A percentile compares a stretch with the other conserved stretches of the same genome.
phyloP scores from a whole-genome alignment of 2,329 filamentous ascomycete genomes.

The Penicillium sp. region DNA sequence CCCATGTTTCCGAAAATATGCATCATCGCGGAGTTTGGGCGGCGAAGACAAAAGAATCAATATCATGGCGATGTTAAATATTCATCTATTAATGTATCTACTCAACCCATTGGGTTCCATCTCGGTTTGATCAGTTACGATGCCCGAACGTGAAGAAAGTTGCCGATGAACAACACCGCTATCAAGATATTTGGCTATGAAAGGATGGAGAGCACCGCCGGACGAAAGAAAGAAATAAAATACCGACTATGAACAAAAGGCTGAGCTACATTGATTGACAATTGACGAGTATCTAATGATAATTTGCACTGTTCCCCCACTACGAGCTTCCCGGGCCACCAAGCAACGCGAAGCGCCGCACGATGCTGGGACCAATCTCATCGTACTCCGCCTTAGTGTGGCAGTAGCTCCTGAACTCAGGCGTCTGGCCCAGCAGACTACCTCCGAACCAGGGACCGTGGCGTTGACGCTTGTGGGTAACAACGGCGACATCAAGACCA shows the following conservation, averaged over 20 bases:
- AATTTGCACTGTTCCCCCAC: constrained; percentile 13
- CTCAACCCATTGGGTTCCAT: no score
- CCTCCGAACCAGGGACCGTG: constrained; percentile 99
- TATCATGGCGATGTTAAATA: constrained; percentile 1
- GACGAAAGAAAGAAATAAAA: constrained; percentile 14
- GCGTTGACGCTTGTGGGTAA: constrained; percentile 93
- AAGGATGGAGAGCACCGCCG: constrained; percentile 9
- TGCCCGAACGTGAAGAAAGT: no score
- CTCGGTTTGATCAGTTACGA: no score
- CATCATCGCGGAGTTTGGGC: constrained; percentile 4
- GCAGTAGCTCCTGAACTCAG: constrained; percentile 97
- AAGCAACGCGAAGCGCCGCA: constrained; percentile 86
- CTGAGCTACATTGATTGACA: constrained; percentile 24
- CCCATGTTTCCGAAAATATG: constrained; percentile 3
- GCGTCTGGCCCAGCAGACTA: constrained; percentile 91
- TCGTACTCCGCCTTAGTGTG: constrained; percentile 90
- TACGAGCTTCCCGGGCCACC: constrained; percentile 72
- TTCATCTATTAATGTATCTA: neutral
- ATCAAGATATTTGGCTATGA: constrained; percentile 15
- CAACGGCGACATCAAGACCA: constrained; percentile 92
- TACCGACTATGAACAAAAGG: constrained; percentile 32
- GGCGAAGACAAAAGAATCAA: neutral
- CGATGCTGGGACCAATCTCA: constrained; percentile 93
- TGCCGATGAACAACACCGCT: constrained; percentile 13
- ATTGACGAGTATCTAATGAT: constrained; percentile 23